Percentiles rank a stretch among this genome's conserved stretches.
phyloP scores from a whole-genome alignment of 2,329 filamentous ascomycete genomes.

The Trichoderma sp. region DNA sequence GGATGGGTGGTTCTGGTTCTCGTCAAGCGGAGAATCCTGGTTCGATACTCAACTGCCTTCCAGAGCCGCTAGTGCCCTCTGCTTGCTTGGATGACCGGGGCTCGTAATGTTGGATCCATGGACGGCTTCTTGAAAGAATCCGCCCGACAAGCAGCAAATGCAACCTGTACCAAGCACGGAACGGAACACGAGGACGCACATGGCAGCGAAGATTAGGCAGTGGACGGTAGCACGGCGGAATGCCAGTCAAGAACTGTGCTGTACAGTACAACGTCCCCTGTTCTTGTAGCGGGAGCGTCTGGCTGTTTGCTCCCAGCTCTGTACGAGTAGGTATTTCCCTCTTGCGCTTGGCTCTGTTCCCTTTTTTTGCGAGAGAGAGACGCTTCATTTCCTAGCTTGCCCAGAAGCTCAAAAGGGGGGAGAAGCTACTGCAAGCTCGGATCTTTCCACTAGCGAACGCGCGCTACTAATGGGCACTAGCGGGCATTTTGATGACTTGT shows the following conservation, averaged over 20 bases:
- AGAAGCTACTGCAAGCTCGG: slow-evolving; percentile 12
- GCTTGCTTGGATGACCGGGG: neutral
- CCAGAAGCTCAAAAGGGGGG: slow-evolving; percentile 9
- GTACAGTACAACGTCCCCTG: neutral
- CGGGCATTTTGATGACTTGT: slow-evolving; percentile 4
- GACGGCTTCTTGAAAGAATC: neutral
- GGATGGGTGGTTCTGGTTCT: slow-evolving; percentile 4
- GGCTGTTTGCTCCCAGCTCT: neutral
- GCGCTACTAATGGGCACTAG: slow-evolving; percentile 15
- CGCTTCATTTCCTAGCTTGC: slow-evolving; percentile 15
- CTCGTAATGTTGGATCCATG: slow-evolving; percentile 16
- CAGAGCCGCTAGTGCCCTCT: neutral
- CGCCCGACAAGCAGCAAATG: neutral
- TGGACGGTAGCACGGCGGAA: neutral
- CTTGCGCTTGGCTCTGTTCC: neutral
- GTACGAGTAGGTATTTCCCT: neutral
- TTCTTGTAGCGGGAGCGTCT: neutral
- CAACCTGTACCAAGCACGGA: neutral
- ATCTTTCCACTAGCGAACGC: slow-evolving; percentile 16
- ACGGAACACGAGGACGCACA: neutral
- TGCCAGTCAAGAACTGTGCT: neutral
- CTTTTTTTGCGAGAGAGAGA: neutral
- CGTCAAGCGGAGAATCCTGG: slow-evolving; percentile 16
- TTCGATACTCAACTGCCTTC: neutral
- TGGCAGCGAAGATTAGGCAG: neutral